These are phyloP conservation scores for Hypoxylon sp. DNA, from an alignment of 2,329 filamentous ascomycete species.

Conservation along the genomic window DNA sequence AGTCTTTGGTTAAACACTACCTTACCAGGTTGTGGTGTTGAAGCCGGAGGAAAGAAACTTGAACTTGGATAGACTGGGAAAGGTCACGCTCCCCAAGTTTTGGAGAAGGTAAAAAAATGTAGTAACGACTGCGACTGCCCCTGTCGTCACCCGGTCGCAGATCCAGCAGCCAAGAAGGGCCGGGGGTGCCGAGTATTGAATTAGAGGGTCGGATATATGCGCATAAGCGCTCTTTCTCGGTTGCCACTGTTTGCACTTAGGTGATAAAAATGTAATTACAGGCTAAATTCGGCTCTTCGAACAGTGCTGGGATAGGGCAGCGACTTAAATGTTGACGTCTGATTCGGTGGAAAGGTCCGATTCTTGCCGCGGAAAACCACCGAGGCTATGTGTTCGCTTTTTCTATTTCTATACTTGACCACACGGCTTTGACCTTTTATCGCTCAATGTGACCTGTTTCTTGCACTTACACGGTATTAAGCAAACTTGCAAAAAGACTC, in stretches of 20 bases:
- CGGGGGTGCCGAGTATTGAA: constrained; percentile 47
- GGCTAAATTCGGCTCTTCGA: constrained; percentile 49
- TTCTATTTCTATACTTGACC: constrained; percentile 7
- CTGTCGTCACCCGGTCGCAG: constrained; percentile 48
- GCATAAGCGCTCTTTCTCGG: constrained; percentile 7
- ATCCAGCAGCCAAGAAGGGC: constrained; percentile 41
- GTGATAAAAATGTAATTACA: constrained; percentile 44
- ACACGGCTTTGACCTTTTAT: constrained; percentile 35
- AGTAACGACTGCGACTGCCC: constrained; percentile 38
- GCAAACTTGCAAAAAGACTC: constrained; percentile 17
- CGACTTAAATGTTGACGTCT: constrained; percentile 33
- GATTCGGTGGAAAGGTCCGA: constrained; percentile 49
- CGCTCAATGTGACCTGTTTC: constrained; percentile 27
- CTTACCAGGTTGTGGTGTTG: constrained; percentile 39
- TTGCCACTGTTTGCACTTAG: constrained; percentile 35
- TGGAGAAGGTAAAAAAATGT: constrained; percentile 47
- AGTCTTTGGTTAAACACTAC: constrained; percentile 56
- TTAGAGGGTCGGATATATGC: constrained; percentile 35
- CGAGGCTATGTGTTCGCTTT: constrained; percentile 39
- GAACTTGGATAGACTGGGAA: constrained; percentile 39
- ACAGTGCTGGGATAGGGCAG: constrained; percentile 35
- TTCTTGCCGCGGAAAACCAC: constrained; percentile 45
- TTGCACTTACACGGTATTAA: constrained; percentile 34
- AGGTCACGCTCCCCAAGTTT: constrained; percentile 32
- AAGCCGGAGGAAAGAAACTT: constrained; percentile 39